Conservation (phyloP, 345 rosid genomes). For the Arabidopsis thaliana region DNA sequence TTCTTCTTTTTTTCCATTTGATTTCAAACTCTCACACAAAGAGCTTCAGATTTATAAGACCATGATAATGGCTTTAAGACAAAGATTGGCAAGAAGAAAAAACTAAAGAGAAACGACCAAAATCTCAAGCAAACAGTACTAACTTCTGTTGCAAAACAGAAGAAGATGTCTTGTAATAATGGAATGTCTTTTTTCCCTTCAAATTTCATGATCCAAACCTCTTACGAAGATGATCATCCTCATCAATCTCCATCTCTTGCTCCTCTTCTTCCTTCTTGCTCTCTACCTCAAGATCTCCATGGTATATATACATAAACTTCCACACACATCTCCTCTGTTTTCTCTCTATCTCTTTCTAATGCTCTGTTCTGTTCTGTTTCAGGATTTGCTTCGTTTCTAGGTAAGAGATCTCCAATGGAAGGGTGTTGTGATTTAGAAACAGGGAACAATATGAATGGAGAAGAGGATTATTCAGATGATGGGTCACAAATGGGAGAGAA, state of each 20-base stretch:
- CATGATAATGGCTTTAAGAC: slow-evolving; percentile 6
- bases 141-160: slow-evolving; percentile 33
- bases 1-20: neutral
- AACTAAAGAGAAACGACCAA: slow-evolving; percentile 41
- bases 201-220: slow-evolving; percentile 83
- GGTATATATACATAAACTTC: slow-evolving; percentile 49
- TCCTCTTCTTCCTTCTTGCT: slow-evolving; percentile 67
- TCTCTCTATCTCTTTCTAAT: neutral
- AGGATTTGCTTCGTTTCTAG: slow-evolving; percentile 86
- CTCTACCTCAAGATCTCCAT: slow-evolving; percentile 78
- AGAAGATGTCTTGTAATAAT: slow-evolving; percentile 76
- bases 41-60: slow-evolving; percentile 4
- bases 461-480: slow-evolving; percentile 90
- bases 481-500: slow-evolving; percentile 95
- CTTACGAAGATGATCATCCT: slow-evolving; percentile 71
- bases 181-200: slow-evolving; percentile 89
- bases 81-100: slow-evolving; percentile 31
- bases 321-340: neutral
- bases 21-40: slow-evolving; percentile 33
- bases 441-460: slow-evolving; percentile 54
- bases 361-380: slow-evolving; percentile 18
- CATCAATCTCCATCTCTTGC: slow-evolving; percentile 56
- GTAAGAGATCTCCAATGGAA: slow-evolving; percentile 82
- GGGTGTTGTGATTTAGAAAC: slow-evolving; percentile 55
- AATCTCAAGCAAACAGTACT: slow-evolving; percentile 30